Percentiles rank a stretch among this genome's conserved stretches.
phyloP scores from a whole-genome alignment of 345 rosid genomes.

The Crucihimalaya himalaica region DNA sequence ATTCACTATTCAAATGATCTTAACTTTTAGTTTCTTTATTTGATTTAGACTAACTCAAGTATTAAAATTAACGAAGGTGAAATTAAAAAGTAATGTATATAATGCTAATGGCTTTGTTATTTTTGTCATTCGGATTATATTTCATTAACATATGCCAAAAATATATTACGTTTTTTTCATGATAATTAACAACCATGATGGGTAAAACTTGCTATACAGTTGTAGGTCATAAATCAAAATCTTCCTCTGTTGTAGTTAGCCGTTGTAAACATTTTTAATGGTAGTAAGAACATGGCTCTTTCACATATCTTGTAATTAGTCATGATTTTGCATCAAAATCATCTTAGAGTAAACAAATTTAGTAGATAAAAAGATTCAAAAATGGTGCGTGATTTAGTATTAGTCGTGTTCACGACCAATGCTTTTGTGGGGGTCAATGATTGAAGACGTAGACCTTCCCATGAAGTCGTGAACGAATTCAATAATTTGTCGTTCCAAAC shows the following conservation, averaged over 20 bases:
- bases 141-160: not conserved
- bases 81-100: not conserved
- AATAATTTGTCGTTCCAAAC: not conserved
- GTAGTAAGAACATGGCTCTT: not conserved
- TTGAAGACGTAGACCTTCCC: slow-evolving; percentile 36
- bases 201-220: not conserved
- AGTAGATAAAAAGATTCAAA: not conserved
- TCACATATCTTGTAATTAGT: not conserved
- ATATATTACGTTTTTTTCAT: not conserved
- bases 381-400: slow-evolving; percentile 16
- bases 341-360: not conserved
- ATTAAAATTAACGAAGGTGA: not conserved
- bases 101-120: not conserved
- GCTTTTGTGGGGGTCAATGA: slow-evolving; percentile 34
- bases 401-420: slow-evolving; percentile 41
- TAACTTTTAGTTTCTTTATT: not conserved
- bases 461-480: slow-evolving; percentile 19
- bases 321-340: not conserved
- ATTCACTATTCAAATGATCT: not conserved
- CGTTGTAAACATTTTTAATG: not conserved
- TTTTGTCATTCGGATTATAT: not conserved
- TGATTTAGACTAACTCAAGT: not conserved
- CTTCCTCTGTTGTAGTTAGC: not conserved
- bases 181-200: not conserved
- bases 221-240: not conserved